Conservation (phyloP, 768 basidiomycete genomes). For the Xerocomus spinulosus region DNA sequence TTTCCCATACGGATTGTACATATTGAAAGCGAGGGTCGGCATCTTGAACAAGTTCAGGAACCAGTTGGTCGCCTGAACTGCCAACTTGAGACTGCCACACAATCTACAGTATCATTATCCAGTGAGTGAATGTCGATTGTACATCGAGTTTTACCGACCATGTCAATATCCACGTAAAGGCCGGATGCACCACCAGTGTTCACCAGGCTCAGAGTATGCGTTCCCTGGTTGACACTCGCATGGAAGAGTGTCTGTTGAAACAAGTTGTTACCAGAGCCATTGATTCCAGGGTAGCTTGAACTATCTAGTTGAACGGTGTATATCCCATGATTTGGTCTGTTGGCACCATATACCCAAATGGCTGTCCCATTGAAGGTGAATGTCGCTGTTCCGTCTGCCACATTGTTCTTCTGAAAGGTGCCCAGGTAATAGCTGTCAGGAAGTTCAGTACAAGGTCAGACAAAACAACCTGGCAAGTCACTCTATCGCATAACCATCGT, state of each 20-base stretch:
- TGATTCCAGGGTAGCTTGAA: conserved; percentile 20
- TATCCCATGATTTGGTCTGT: conserved; percentile 42
- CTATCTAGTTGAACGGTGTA: conserved; percentile 44
- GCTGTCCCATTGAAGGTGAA: conserved; percentile 49
- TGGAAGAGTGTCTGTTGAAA: conserved; percentile 42
- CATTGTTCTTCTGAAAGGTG: conserved; percentile 36
- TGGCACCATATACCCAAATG: conserved; percentile 47
- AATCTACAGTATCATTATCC: conserved; percentile 19
- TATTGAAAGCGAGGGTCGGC: conserved; percentile 37
- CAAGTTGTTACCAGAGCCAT: conserved; percentile 26
- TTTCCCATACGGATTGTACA: conserved; percentile 32
- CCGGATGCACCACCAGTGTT: conserved; percentile 32
- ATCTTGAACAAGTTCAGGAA: conserved; percentile 28
- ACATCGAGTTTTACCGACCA: conserved; percentile 22
- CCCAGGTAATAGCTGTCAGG: conserved; percentile 33
- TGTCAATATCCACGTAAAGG: conserved; percentile 44
- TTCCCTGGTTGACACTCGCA: conserved; percentile 27
- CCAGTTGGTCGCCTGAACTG: conserved; percentile 10
- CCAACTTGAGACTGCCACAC: conserved; percentile 28
- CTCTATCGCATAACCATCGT: conserved; percentile 16
- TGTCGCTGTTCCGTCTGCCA: conserved; percentile 31
- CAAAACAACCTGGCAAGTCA: background rate
- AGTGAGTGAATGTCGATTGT: background rate
- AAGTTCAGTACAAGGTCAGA: background rate
- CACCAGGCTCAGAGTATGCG: conserved; percentile 34